Evolutionary conservation across 78 protist genomes (phyloP).

Genomic region (Creolimax fragrantissima): DNA sequence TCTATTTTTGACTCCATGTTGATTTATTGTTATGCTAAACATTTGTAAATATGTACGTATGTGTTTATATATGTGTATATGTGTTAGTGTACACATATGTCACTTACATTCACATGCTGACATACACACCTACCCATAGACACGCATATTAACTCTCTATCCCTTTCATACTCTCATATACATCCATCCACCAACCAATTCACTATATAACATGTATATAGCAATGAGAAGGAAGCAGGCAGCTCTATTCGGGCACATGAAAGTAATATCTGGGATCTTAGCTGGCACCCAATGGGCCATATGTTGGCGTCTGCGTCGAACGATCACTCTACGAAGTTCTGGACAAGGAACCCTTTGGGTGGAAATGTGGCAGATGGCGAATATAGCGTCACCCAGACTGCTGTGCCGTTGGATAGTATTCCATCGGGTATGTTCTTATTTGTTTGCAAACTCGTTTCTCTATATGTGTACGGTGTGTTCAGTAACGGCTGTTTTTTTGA

Average conservation of each 20-base stretch:
- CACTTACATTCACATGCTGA: no score
- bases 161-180: background rate
- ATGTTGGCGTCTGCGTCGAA: slow-evolving; percentile 58
- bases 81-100: background rate
- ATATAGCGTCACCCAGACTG: background rate
- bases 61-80: background rate
- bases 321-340: slow-evolving; percentile 72
- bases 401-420: no score
- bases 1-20: no score
- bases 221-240: background rate
- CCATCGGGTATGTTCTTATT: no score
- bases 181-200: background rate
- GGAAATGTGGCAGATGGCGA: background rate
- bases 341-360: background rate
- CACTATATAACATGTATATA: background rate
- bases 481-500: no score
- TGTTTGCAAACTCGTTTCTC: no score
- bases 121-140: no score
- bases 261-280: slow-evolving; percentile 59
- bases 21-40: no score
- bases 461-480: no score
- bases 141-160: background rate
- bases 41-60: no score
- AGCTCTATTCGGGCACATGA: slow-evolving; percentile 50
- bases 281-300: slow-evolving; percentile 94